Base-by-base conservation (phyloP, 2,329 filamentous ascomycete species). In the Calonectria ilicicola region DNA sequence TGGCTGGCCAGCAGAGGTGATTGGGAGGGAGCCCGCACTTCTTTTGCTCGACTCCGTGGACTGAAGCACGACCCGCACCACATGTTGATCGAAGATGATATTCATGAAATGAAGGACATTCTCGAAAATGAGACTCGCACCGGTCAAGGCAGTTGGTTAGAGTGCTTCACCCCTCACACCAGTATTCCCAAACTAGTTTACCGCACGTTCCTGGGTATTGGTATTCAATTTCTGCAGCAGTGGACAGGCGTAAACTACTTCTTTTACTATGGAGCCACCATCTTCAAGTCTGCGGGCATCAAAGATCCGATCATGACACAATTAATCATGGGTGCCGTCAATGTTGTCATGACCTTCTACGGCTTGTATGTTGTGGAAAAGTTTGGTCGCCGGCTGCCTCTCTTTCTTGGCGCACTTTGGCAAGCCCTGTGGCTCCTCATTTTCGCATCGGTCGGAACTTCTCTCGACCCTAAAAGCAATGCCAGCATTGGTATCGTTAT, bases 331-430 rank as follows among this genome's bases (percentile, higher is more conserved):
- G 89, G 89, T 21, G 90, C 89, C 7, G 91, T 94, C 75, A 95
- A 95, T 77, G 92, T 94, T 14, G 87, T 85, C 73, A 90, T 89
- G 81, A 94, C 93, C 19, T 91, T 94, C 74, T 87, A 88, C 42
- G 92, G 92, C 35, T 86, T 95, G 6, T 94, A 91, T 75, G 86
- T 94, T 26, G 92, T 94, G 1, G 92, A 94, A 79, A 89, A 88
- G 74, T 92, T 88, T 70, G 93, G 93, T 40, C 90, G 93, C n/a
- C 90, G 93, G 56, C 89, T 89, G 81, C 92, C 92, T 3, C 86
- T 95, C 1, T 89, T 94, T 74, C 79, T 90, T 17, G 93, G 92
- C 49, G 92, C 90, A 3, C 77, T 93, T 17, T 94, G 93, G 92
- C 92, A 93, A 85, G 89, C 91, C 46, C 82, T 85, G 3, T 93